Percentiles rank a stretch among this genome's conserved stretches.
Evolutionary conservation across 1,284 basidiomycete genomes (phyloP).

Genomic region (Puccinia polysora): DNA sequence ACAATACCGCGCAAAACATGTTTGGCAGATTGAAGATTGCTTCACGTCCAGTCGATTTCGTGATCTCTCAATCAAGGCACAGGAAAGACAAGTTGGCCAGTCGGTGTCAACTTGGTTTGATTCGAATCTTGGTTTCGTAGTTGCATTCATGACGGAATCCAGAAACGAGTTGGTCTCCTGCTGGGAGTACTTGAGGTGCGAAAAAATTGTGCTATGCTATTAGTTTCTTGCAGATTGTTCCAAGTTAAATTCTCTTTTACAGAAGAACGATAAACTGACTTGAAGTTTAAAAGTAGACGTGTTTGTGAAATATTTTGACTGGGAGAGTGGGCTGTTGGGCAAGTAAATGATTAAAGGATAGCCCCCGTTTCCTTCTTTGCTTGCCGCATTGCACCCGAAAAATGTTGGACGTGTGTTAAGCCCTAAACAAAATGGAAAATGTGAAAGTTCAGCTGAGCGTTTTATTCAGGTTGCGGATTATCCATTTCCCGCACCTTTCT

Average conservation of each 20-base stretch:
- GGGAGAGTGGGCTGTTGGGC: slow-evolving; percentile 26
- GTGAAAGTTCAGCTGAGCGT: neutral
- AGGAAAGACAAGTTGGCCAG: slow-evolving; percentile 55
- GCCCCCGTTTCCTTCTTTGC: neutral
- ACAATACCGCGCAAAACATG: slow-evolving; percentile 23
- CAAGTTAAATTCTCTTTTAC: slow-evolving; percentile 32
- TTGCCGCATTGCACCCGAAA: slow-evolving; percentile 61
- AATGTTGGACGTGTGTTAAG: slow-evolving; percentile 67
- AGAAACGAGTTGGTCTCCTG: slow-evolving; percentile 50
- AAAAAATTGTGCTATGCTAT: neutral
- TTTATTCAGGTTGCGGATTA: neutral
- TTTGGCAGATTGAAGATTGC: neutral
- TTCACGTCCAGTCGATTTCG: slow-evolving; percentile 5
- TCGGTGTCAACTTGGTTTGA: slow-evolving; percentile 48
- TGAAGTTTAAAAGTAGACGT: slow-evolving; percentile 53
- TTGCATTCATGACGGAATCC: slow-evolving; percentile 48
- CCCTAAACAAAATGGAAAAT: slow-evolving; percentile 54
- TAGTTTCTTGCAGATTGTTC: slow-evolving; percentile 43
- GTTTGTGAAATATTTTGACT: slow-evolving; percentile 46
- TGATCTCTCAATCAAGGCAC: slow-evolving; percentile 50
- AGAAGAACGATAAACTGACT: slow-evolving; percentile 48
- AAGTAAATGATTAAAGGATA: slow-evolving; percentile 30
- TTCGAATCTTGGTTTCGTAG: slow-evolving; percentile 49
- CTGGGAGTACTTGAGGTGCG: slow-evolving; percentile 53
- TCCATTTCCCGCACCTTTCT: slow-evolving; percentile 1